Conservation (phyloP, 495 filamentous ascomycete genomes). For the Podospora pseudopauciseta region DNA sequence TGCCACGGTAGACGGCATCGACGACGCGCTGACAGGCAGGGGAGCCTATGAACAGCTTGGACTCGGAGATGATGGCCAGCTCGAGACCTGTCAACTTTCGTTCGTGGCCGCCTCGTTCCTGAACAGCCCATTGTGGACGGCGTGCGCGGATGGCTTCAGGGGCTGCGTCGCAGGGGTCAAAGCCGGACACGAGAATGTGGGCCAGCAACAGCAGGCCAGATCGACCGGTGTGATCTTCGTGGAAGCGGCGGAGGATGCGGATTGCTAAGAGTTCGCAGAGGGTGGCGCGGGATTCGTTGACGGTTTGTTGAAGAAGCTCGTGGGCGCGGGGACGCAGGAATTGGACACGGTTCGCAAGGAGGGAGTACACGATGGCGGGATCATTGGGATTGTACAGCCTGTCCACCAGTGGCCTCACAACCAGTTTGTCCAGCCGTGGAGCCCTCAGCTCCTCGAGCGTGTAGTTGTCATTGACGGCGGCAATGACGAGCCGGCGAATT, state of each 20-base stretch:
- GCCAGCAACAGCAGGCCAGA: conserved; percentile 55
- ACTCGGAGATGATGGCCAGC: conserved; percentile 60
- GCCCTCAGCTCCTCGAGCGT: conserved; percentile 55
- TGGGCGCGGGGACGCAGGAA: conserved; percentile 57
- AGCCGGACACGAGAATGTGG: conserved; percentile 59
- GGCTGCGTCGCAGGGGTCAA: conserved; percentile 60
- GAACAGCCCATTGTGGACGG: conserved; percentile 42
- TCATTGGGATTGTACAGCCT: conserved; percentile 56
- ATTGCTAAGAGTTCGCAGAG: conserved; percentile 60
- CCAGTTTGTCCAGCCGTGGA: conserved; percentile 54
- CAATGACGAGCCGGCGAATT: conserved; percentile 31
- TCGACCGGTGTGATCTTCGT: conserved; percentile 55
- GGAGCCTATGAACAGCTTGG: conserved; percentile 55
- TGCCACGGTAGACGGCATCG: conserved; percentile 55
- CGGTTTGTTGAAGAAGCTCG: conserved; percentile 55
- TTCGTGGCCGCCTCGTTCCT: conserved; percentile 49
- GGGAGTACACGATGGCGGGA: conserved; percentile 59
- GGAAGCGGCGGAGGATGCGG: conserved; percentile 56
- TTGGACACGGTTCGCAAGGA: conserved; percentile 61
- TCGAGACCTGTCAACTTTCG: conserved; percentile 59
- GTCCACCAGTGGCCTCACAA: conserved; percentile 59
- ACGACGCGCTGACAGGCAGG: conserved; percentile 58
- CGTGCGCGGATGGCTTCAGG: conserved; percentile 46
- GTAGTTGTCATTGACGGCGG: conserved; percentile 55
- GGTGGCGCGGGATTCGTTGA: conserved; percentile 55